Conservation (phyloP, 2,329 filamentous ascomycete genomes). For the Colletotrichum acutatum region DNA sequence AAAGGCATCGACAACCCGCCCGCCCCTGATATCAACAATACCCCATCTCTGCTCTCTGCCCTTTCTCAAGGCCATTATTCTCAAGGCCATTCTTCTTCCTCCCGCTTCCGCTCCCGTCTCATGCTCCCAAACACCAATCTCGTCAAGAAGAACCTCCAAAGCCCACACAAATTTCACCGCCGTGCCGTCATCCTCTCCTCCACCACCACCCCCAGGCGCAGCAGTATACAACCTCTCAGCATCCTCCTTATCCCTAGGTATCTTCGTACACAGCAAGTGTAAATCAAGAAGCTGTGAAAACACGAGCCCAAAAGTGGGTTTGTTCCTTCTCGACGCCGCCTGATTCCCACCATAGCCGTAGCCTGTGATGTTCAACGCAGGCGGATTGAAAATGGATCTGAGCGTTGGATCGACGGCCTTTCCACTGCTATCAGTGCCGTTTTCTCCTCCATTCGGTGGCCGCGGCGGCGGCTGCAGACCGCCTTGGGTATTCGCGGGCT, state of each 20-base stretch:
- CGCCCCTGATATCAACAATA: slow-evolving; percentile 54
- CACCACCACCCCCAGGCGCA: not conserved
- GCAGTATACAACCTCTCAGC: slow-evolving; percentile 47
- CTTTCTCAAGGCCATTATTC: slow-evolving; percentile 40
- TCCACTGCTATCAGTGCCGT: not conserved
- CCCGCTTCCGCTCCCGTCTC: not conserved
- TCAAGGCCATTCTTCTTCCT: slow-evolving; percentile 21
- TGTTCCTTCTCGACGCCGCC: slow-evolving; percentile 47
- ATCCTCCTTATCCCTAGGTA: slow-evolving; percentile 54
- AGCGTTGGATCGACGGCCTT: slow-evolving; percentile 55
- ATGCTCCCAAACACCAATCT: slow-evolving; percentile 56
- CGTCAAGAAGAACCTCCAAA: slow-evolving; percentile 64
- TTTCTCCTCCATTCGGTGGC: slow-evolving; percentile 1
- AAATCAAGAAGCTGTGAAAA: slow-evolving; percentile 66
- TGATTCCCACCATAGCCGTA: slow-evolving; percentile 37
- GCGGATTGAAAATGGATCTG: slow-evolving; percentile 60
- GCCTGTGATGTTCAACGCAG: slow-evolving; percentile 37
- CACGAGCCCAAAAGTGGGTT: slow-evolving; percentile 64
- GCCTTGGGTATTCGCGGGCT: not conserved
- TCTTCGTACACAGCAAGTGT: slow-evolving; percentile 61
- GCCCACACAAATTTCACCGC: slow-evolving; percentile 50
- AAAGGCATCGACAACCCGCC: slow-evolving; percentile 54
- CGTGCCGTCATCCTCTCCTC: not conserved
- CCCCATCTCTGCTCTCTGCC: slow-evolving; percentile 66
- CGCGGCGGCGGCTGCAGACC: slow-evolving; percentile 14